Evolutionary conservation across 2,329 filamentous ascomycete genomes (phyloP).

Genomic region (Massarina eburnea): DNA sequence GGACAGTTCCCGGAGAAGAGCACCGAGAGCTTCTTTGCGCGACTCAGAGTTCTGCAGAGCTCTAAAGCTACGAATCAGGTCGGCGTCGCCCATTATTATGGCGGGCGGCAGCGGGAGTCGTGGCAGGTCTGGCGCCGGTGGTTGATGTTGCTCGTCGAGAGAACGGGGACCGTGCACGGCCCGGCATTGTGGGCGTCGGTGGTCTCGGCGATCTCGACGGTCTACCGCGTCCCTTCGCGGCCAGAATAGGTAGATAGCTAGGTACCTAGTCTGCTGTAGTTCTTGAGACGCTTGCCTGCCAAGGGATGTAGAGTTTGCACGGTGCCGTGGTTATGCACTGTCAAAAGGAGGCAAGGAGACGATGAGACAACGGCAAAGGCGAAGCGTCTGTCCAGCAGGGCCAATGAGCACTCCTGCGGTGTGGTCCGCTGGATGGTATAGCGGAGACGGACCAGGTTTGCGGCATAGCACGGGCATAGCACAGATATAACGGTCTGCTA

Average conservation of each 20-base stretch:
- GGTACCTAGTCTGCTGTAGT: neutral
- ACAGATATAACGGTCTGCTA: neutral
- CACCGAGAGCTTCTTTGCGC: slow-evolving; percentile 24
- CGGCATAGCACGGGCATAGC: neutral
- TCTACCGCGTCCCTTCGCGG: too few relatives aligned
- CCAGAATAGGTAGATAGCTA: neutral
- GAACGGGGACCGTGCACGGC: slow-evolving; percentile 2
- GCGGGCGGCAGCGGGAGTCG: slow-evolving; percentile 2
- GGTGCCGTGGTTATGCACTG: too few relatives aligned
- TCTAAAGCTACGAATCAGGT: slow-evolving; percentile 21
- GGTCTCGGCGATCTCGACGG: neutral
- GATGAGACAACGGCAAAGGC: too few relatives aligned
- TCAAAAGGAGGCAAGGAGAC: too few relatives aligned
- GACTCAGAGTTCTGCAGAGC: slow-evolving; percentile 14
- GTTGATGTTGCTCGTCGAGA: neutral
- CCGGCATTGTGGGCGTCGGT: neutral
- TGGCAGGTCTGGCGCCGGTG: slow-evolving; percentile 1
- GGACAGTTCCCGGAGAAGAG: slow-evolving; percentile 26
- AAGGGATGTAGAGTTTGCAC: too few relatives aligned
- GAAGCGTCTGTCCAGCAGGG: neutral
- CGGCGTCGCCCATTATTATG: slow-evolving; percentile 1
- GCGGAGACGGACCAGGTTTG: slow-evolving; percentile 1
- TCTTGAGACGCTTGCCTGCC: too few relatives aligned
- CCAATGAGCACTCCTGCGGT: neutral
- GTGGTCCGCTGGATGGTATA: neutral